Percentiles rank a stretch among this genome's conserved stretches.
Conservation (phyloP, 768 basidiomycete genomes). For the Auricularia cornea region DNA sequence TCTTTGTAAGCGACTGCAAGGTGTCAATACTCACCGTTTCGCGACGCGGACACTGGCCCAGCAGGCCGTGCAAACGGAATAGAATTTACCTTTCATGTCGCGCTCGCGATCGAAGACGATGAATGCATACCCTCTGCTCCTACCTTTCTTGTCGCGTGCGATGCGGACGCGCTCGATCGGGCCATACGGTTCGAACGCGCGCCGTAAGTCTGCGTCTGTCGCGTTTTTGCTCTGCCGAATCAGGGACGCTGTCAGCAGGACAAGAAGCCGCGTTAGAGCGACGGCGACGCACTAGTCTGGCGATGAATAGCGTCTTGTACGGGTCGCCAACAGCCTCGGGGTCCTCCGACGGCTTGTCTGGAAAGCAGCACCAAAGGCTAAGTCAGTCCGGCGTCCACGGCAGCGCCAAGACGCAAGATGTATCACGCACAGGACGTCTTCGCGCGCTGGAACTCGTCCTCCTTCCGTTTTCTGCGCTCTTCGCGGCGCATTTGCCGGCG, state of each 20-base stretch:
- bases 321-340: slow-evolving; percentile 88
- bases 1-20: slow-evolving; percentile 88
- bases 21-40: slow-evolving; percentile 6
- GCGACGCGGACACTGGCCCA: not conserved
- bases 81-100: slow-evolving; percentile 89
- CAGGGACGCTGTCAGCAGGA: slow-evolving; percentile 1
- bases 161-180: slow-evolving; percentile 91
- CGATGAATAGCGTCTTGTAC: slow-evolving; percentile 96
- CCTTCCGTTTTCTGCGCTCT: slow-evolving; percentile 66
- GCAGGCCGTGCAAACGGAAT: slow-evolving; percentile 9
- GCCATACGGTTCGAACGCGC: slow-evolving; percentile 94
- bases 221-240: slow-evolving; percentile 73
- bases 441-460: slow-evolving; percentile 67
- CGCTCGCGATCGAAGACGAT: slow-evolving; percentile 96
- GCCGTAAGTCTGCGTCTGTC: slow-evolving; percentile 83
- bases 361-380: slow-evolving; percentile 8
- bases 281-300: slow-evolving; percentile 60
- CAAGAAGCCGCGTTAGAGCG: slow-evolving; percentile 7
- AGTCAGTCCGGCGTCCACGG: slow-evolving; percentile 4
- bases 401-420: not conserved
- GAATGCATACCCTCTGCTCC: slow-evolving; percentile 90
- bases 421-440: slow-evolving; percentile 78
- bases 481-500: slow-evolving; percentile 72
- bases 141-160: slow-evolving; percentile 82
- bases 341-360: slow-evolving; percentile 92